Evolutionary conservation across 1,284 basidiomycete genomes (phyloP), one percentile per base, ranked within the genome.

Genomic region (Bjerkandera adusta): DNA sequence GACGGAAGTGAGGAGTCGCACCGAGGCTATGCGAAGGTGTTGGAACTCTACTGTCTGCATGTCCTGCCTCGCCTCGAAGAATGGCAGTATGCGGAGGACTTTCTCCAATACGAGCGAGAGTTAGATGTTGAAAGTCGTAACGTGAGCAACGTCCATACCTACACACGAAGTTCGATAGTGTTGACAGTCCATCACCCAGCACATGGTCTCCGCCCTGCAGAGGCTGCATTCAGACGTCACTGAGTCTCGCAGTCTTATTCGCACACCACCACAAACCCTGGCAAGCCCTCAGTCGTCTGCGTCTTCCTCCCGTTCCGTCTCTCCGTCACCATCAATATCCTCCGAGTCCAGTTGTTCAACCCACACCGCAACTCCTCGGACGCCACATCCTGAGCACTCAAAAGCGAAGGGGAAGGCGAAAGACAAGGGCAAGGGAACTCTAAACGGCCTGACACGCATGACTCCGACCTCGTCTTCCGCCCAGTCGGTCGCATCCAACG

Each of bases 1-100:
- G 68, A 76, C 20, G 62, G 67, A 27, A 59, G 59, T 24, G 57
- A 60, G 3, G 47, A 65, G 1, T 72, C 74, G 5, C 66, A 64
- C 7, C 73, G 77, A 41, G 81, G 77, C 5, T 90, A 91, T 56
- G 76, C 77, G 47, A 87, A 85, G 57, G 73, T 88, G 10, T 57
- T 91, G 30, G 86, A 89, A 54, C 63, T 88, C 13, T 91, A 89
- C 62, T 82, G 79, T 55, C 65, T 89, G 11, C 81, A 84, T 51
- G 66, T 90, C 22, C 65, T 91, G 21, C 84, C 87, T 0, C 76
- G 77, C 35, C 61, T 91, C 32, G 78, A 77, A 42, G 81, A 87
- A 52, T 91, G 88, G 88, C 80, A 84, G 21, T 87, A 89, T 58
- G 84, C 83, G 10, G 71, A 69, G 43, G 85, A 88, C 50, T 89